A percentile compares a stretch with the other conserved stretches of the same genome.
These are phyloP conservation scores for Aspergillus funiculosus DNA, from an alignment of 495 filamentous ascomycete species.

Conservation along the genomic window DNA sequence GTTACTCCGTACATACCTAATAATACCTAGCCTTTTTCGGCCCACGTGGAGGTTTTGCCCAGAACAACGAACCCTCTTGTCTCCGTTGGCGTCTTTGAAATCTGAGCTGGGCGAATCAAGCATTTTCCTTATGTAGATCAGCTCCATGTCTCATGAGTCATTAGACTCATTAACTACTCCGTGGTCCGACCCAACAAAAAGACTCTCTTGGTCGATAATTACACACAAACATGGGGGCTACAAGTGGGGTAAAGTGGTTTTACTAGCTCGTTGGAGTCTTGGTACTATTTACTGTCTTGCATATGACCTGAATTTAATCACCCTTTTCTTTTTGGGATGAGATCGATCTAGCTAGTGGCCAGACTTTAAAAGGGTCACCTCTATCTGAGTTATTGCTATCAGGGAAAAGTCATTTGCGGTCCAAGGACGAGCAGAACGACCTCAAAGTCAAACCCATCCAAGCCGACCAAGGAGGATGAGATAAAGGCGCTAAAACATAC, in stretches of 20 bases:
- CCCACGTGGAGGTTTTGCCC: constrained; percentile 18
- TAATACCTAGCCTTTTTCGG: constrained; percentile 4
- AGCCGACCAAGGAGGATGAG: background rate
- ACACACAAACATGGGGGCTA: background rate
- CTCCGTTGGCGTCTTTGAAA: constrained; percentile 1
- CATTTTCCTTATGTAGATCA: constrained; percentile 19
- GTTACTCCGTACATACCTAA: constrained; percentile 2
- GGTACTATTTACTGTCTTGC: constrained; percentile 16
- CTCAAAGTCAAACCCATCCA: too few relatives aligned
- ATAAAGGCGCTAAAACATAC: constrained; percentile 1
- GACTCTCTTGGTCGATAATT: background rate
- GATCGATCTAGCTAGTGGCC: constrained; percentile 5
- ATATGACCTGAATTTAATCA: constrained; percentile 9
- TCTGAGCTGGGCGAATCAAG: constrained; percentile 17
- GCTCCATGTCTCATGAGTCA: constrained; percentile 1
- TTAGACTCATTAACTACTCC: too few relatives aligned
- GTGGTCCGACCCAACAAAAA: background rate
- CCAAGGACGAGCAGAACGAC: background rate
- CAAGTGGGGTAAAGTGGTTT: constrained; percentile 6
- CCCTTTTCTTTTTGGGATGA: constrained; percentile 4
- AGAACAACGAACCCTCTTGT: constrained; percentile 12
- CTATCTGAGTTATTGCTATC: too few relatives aligned
- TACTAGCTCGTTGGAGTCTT: constrained; percentile 8
- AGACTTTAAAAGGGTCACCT: too few relatives aligned
- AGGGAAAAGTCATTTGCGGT: background rate